These are phyloP conservation scores for Periconia digitata DNA, from an alignment of 2,329 filamentous ascomycete genomes.

Conservation along the genomic window DNA sequence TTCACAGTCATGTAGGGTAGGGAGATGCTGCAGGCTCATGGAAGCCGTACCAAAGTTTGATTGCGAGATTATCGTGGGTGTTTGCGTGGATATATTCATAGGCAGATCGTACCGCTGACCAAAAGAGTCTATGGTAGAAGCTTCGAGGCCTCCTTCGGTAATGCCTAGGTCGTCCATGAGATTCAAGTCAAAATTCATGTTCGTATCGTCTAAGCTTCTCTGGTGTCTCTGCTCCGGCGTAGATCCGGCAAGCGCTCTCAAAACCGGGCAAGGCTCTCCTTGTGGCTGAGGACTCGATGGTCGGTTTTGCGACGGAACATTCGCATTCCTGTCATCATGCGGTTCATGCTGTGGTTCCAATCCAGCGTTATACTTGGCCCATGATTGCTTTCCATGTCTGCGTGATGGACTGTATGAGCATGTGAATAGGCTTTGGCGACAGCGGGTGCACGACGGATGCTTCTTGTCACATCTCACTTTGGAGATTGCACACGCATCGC, in stretches of 20 bases:
- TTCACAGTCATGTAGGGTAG: slow-evolving; percentile 3
- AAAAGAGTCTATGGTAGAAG: not conserved
- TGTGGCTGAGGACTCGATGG: not conserved
- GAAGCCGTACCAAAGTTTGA: not conserved
- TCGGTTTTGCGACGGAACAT: not conserved
- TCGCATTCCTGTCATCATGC: too few relatives aligned
- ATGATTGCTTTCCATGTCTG: slow-evolving; percentile 4
- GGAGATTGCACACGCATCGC: slow-evolving; percentile 1
- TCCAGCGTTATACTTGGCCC: too few relatives aligned
- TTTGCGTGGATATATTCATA: too few relatives aligned
- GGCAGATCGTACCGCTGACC: too few relatives aligned
- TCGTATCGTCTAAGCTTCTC: not conserved
- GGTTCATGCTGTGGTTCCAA: too few relatives aligned
- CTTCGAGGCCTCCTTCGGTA: not conserved
- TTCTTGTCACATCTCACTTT: slow-evolving; percentile 4
- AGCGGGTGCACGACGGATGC: not conserved
- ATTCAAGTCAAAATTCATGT: not conserved
- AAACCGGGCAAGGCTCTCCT: not conserved
- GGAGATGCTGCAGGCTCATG: not conserved
- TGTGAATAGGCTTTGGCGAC: not conserved
- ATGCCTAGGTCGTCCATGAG: not conserved
- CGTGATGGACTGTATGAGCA: slow-evolving; percentile 3
- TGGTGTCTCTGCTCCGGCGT: not conserved
- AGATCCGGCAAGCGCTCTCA: not conserved
- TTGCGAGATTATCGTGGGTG: too few relatives aligned